These are phyloP conservation scores for Lachancea mirantina DNA, from an alignment of 805 yeast genomes.

Conservation along the genomic window DNA sequence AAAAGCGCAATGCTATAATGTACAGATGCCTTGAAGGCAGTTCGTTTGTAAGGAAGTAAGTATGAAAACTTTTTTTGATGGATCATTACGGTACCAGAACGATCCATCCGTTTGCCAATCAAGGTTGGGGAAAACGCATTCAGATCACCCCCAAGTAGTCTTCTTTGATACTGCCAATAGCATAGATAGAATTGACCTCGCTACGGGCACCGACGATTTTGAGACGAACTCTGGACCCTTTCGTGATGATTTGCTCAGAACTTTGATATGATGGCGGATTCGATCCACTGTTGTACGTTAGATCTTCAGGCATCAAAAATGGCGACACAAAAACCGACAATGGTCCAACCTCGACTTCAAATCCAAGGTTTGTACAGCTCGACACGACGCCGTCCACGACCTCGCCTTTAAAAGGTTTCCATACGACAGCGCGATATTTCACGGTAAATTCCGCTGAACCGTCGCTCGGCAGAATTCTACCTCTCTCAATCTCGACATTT, in stretches of 20 bases:
- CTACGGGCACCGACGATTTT: slow-evolving; percentile 96
- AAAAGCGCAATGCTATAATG: too few species aligned
- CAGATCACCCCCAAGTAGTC: slow-evolving; percentile 83
- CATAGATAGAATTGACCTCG: slow-evolving; percentile 94
- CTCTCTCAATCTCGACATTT: slow-evolving; percentile 92
- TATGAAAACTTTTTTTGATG: too few species aligned
- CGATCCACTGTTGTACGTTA: slow-evolving; percentile 89
- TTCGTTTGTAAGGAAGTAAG: too few species aligned
- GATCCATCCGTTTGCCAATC: too few species aligned
- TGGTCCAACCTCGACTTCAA: slow-evolving; percentile 97
- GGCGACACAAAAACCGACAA: slow-evolving; percentile 89
- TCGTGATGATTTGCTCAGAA: slow-evolving; percentile 90
- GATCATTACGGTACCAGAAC: too few species aligned
- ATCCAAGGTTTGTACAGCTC: slow-evolving; percentile 89
- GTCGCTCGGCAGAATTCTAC: slow-evolving; percentile 79
- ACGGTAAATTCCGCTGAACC: slow-evolving; percentile 97
- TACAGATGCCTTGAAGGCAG: too few species aligned
- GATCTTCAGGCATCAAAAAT: slow-evolving; percentile 88
- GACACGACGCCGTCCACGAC: slow-evolving; percentile 97
- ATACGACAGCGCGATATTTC: slow-evolving; percentile 91
- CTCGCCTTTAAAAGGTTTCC: slow-evolving; percentile 98
- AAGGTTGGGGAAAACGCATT: too few species aligned
- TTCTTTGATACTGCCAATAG: slow-evolving; percentile 96
- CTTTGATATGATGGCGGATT: slow-evolving; percentile 98
- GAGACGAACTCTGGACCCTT: slow-evolving; percentile 87